Conservation (phyloP, 768 basidiomycete genomes). For the Boletales sp. region DNA sequence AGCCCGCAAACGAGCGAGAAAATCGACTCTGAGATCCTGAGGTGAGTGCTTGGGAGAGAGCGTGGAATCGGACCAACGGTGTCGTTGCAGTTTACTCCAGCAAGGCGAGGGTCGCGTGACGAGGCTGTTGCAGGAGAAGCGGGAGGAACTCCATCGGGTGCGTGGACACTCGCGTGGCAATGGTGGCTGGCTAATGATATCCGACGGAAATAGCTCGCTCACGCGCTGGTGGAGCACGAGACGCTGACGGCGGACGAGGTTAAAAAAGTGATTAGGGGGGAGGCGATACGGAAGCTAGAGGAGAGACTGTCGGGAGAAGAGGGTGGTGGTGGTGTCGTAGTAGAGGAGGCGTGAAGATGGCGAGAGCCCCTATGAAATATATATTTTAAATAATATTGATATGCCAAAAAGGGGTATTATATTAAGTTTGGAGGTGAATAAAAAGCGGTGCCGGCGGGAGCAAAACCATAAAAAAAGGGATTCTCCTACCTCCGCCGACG, state of each 20-base stretch:
- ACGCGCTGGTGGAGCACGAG: slow-evolving; percentile 92
- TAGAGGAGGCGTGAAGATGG: no score
- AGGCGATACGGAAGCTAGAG: slow-evolving; percentile 67
- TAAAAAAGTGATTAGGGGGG: slow-evolving; percentile 76
- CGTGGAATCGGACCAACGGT: not conserved
- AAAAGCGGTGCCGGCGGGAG: slow-evolving; percentile 15
- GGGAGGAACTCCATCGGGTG: slow-evolving; percentile 76
- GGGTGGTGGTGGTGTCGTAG: no score
- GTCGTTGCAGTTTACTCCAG: slow-evolving; percentile 52
- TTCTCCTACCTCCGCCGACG: slow-evolving; percentile 58
- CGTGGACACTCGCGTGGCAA: slow-evolving; percentile 10
- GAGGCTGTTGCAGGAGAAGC: slow-evolving; percentile 57
- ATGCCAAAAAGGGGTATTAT: no score
- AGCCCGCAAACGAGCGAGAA: slow-evolving; percentile 75
- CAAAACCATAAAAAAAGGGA: slow-evolving; percentile 2
- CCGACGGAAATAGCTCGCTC: slow-evolving; percentile 59
- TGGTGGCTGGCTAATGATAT: not conserved
- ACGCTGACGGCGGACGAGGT: slow-evolving; percentile 88
- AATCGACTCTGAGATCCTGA: slow-evolving; percentile 85
- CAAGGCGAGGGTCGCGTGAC: slow-evolving; percentile 65
- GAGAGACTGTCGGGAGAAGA: slow-evolving; percentile 38
- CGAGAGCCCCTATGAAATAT: no score
- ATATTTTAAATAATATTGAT: no score
- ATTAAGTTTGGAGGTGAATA: not conserved
- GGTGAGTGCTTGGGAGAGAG: slow-evolving; percentile 43